A percentile compares a stretch with the other conserved stretches of the same genome.
Conservation (phyloP, 352 stramenopile genomes). For the Thraustochytrium striatum region DNA sequence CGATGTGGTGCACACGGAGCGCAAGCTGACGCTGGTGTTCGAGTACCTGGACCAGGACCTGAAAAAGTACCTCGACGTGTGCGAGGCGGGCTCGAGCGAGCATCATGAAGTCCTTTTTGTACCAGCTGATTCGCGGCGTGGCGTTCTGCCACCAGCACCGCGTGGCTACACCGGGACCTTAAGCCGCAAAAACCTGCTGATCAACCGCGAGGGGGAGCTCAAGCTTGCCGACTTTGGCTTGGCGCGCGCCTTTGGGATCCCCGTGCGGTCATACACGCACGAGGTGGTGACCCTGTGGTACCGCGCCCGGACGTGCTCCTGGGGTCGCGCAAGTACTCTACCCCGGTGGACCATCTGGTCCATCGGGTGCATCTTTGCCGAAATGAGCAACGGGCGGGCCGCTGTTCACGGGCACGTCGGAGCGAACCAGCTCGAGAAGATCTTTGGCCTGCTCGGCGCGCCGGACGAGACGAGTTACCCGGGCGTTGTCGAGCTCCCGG, state of each 20-base stretch:
- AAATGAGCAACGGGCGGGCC: constrained; percentile 58
- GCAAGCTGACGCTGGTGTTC: constrained; percentile 94
- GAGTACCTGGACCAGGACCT: constrained; percentile 99
- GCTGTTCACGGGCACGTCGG: constrained; percentile 90
- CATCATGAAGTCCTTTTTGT: constrained; percentile 79
- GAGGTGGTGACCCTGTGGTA: constrained; percentile 97
- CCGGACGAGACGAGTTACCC: constrained; percentile 90
- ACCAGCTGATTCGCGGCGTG: constrained; percentile 96
- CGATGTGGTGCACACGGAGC: constrained; percentile 99
- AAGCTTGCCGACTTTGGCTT: constrained; percentile 99
- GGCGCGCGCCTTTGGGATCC: constrained; percentile 98
- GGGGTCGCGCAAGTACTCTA: constrained; percentile 75
- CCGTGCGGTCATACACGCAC: constrained; percentile 94
- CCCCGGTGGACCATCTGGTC: constrained; percentile 91
- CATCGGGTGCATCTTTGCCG: constrained; percentile 93
- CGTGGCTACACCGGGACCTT: constrained; percentile 92
- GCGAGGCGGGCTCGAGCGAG: constrained; percentile 59
- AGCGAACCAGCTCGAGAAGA: constrained; percentile 98
- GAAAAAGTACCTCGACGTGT: constrained; percentile 98
- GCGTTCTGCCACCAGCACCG: constrained; percentile 97
- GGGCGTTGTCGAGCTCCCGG: constrained; percentile 87
- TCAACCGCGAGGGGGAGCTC: constrained; percentile 93
- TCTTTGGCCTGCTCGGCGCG: constrained; percentile 92
- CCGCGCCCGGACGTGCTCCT: constrained; percentile 81
- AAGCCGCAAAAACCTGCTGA: constrained; percentile 97